A percentile compares a stretch with the other conserved stretches of the same genome.
Conservation (phyloP, 371 early-diverging fungal genomes). For the Mucor racemosus region DNA sequence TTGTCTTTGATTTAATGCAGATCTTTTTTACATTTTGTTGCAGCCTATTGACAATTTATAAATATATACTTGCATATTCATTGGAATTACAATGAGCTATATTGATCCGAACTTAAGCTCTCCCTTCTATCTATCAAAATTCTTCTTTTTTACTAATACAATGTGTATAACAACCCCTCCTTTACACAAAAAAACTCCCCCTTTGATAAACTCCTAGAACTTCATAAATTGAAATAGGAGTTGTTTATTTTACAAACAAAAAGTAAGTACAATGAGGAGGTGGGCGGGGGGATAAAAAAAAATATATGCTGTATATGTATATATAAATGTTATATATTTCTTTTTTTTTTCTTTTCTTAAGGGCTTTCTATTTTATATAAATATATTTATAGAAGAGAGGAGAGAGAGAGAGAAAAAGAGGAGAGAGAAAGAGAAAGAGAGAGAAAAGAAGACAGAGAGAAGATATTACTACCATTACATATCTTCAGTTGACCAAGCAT, state of each 20-base stretch:
- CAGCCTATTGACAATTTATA: constrained; percentile 22
- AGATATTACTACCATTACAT: constrained; percentile 44
- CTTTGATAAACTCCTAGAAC: neutral
- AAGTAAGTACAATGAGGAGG: neutral
- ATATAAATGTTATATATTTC: neutral
- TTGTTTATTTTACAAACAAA: constrained; percentile 1
- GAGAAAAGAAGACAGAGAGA: neutral
- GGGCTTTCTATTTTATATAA: neutral
- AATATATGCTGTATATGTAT: neutral
- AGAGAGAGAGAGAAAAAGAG: neutral
- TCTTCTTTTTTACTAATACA: neutral
- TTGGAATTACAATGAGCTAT: neutral
- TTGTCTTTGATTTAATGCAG: constrained; percentile 27
- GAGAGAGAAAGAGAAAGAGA: neutral
- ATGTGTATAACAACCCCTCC: neutral
- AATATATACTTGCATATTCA: neutral
- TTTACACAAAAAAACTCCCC: neutral
- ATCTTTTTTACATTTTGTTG: constrained; percentile 18
- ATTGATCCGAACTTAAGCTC: neutral
- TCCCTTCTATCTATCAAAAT: constrained; percentile 2
- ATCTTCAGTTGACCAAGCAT: constrained; percentile 73
- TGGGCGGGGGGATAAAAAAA: neutral
- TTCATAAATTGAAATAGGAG: constrained; percentile 8
- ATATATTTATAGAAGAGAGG: constrained; percentile 5
- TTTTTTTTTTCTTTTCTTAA: neutral